Conservation (phyloP, 2,329 filamentous ascomycete species). For the Monosporascus sp. region DNA sequence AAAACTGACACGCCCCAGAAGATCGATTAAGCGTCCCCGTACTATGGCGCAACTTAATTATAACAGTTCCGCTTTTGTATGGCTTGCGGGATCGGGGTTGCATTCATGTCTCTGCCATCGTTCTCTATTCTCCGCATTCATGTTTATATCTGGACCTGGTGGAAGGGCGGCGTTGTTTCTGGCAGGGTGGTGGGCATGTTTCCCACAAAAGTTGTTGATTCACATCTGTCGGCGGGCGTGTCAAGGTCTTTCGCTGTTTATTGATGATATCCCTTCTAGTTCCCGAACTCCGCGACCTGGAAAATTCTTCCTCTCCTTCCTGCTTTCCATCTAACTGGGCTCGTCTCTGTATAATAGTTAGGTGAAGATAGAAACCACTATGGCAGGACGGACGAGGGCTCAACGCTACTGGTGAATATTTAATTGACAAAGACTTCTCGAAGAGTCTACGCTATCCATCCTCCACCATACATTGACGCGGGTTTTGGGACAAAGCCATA, state of each 20-base stretch:
- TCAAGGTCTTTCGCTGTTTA: conserved; percentile 18
- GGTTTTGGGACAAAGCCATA: no score
- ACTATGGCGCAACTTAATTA: no score
- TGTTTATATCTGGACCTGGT: neutral
- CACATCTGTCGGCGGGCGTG: conserved; percentile 1
- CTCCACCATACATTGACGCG: no score
- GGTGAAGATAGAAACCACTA: conserved; percentile 23
- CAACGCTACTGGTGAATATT: conserved; percentile 11
- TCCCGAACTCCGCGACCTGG: conserved; percentile 5
- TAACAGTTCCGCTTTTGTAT: neutral
- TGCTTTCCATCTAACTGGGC: conserved; percentile 8
- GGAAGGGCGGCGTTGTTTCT: neutral
- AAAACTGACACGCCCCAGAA: conserved; percentile 18
- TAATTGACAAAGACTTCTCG: conserved; percentile 11
- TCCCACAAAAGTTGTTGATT: conserved; percentile 10
- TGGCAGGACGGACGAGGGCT: conserved; percentile 18
- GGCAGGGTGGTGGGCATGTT: conserved; percentile 6
- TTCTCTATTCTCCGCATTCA: neutral
- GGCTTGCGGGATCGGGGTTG: neutral
- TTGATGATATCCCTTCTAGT: conserved; percentile 20
- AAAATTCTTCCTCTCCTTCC: conserved; percentile 8
- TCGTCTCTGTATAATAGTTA: conserved; percentile 21
- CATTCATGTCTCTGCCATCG: conserved; percentile 1
- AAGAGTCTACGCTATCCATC: no score
- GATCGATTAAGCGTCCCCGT: conserved; percentile 4